Percentiles rank a stretch among this genome's conserved stretches.
Conservation (phyloP, 306 rosid species). For the Glycine soja region DNA sequence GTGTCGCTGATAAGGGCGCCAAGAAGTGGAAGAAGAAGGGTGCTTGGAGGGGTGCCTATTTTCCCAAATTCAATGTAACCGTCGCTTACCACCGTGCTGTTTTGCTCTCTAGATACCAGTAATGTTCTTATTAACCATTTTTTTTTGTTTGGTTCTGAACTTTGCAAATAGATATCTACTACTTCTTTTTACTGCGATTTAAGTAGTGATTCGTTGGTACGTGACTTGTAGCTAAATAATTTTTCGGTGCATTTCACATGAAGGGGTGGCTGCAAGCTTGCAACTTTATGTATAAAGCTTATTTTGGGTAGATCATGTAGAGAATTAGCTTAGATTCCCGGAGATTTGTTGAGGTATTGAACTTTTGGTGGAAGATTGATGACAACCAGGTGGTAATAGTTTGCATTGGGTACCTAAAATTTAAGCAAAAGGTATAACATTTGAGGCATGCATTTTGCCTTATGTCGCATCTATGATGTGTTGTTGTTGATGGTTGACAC, state of each 20-base stretch:
- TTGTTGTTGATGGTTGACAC: slow-evolving; percentile 4
- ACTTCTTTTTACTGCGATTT: background rate
- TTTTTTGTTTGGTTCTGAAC: background rate
- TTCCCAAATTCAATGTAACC: slow-evolving; percentile 80
- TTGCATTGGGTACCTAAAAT: slow-evolving; percentile 12
- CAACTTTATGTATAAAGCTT: background rate
- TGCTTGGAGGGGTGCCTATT: slow-evolving; percentile 93
- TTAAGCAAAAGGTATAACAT: background rate
- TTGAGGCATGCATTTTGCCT: background rate
- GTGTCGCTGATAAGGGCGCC: slow-evolving; percentile 75
- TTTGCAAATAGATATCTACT: background rate
- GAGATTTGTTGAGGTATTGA: slow-evolving; percentile 19
- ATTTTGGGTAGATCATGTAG: background rate
- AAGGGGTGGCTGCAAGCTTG: background rate
- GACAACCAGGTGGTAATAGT: background rate
- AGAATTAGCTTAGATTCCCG: background rate
- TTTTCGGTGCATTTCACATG: background rate
- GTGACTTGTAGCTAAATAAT: background rate
- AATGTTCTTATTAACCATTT: slow-evolving; percentile 31
- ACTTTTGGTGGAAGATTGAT: slow-evolving; percentile 24
- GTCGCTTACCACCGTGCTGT: slow-evolving; percentile 92
- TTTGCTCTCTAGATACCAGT: slow-evolving; percentile 80
- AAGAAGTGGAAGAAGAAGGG: slow-evolving; percentile 88
- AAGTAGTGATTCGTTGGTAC: background rate
- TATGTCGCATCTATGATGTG: background rate